Percentiles rank a stretch among this genome's conserved stretches.
phyloP scores from a whole-genome alignment of 2,329 filamentous ascomycete genomes.

The Nigrospora sphaerica region DNA sequence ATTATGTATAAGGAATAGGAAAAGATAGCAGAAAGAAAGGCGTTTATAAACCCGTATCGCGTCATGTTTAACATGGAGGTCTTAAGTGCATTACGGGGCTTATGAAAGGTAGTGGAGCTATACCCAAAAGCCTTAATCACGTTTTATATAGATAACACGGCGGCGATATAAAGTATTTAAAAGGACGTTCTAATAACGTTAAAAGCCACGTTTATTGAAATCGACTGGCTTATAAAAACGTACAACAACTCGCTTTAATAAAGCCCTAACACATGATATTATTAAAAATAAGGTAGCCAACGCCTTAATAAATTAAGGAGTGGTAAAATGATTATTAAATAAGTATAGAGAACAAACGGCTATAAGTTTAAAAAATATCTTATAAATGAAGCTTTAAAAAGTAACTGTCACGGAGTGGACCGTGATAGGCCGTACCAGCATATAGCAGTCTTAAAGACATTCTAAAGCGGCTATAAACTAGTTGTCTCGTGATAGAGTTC shows the following conservation, averaged over 20 bases:
- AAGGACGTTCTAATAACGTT: background rate
- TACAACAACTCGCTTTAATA: background rate
- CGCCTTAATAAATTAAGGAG: background rate
- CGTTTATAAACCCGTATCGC: background rate
- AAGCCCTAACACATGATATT: too few species aligned
- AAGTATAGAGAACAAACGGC: background rate
- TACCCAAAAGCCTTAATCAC: background rate
- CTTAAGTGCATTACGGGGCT: background rate
- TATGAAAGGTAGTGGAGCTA: background rate
- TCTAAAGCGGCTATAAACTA: too few species aligned
- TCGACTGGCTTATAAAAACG: background rate
- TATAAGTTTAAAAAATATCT: background rate
- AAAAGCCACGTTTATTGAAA: background rate
- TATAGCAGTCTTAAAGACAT: too few species aligned
- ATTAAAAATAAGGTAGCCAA: background rate
- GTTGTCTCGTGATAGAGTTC: too few species aligned
- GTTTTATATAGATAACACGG: background rate
- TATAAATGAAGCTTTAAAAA: background rate
- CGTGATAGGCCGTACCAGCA: too few species aligned
- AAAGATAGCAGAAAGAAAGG: background rate
- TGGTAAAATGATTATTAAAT: background rate
- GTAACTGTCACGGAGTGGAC: too few species aligned
- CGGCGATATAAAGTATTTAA: background rate
- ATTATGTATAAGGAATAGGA: background rate
- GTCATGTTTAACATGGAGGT: background rate